Percentiles rank a stretch among this genome's conserved stretches.
These are phyloP conservation scores for Peniophora sp. DNA, from an alignment of 1,284 basidiomycete genomes.

Conservation along the genomic window DNA sequence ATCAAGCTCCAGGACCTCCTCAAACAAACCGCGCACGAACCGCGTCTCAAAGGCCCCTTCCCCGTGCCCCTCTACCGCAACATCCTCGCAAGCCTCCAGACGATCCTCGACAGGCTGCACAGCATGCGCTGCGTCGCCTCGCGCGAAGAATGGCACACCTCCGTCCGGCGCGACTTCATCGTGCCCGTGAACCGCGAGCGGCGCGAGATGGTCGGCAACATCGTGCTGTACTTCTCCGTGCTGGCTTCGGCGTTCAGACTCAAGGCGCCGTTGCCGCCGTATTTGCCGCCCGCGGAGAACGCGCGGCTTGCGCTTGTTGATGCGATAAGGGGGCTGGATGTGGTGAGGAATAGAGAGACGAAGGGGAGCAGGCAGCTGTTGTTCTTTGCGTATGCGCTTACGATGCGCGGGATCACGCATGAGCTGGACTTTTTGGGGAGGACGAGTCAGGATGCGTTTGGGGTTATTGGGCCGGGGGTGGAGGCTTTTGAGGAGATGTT, in stretches of 20 bases:
- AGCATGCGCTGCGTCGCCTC: constrained; percentile 94
- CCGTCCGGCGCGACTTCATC: constrained; percentile 80
- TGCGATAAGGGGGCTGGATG: constrained; percentile 76
- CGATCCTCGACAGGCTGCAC: constrained; percentile 84
- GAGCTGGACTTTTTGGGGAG: constrained; percentile 76
- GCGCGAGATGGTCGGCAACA: constrained; percentile 89
- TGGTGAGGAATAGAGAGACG: constrained; percentile 71
- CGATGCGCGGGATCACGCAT: constrained; percentile 86
- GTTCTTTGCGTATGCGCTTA: constrained; percentile 90
- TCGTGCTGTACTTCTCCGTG: constrained; percentile 87
- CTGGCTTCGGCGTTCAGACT: constrained; percentile 82
- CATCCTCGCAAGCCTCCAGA: constrained; percentile 81
- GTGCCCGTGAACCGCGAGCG: constrained; percentile 82
- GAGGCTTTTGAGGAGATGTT: constrained; percentile 28
- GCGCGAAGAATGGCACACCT: constrained; percentile 78
- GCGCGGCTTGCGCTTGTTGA: constrained; percentile 73
- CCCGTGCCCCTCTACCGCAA: constrained; percentile 76
- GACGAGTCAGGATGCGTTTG: constrained; percentile 81
- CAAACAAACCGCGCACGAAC: constrained; percentile 86
- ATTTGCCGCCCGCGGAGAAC: constrained; percentile 86
- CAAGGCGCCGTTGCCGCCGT: constrained; percentile 89
- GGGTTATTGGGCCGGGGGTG: constrained; percentile 65
- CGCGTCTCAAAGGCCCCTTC: constrained; percentile 91
- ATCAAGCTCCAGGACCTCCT: constrained; percentile 79
- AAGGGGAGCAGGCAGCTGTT: constrained; percentile 78